A percentile compares a stretch with the other conserved stretches of the same genome.
Evolutionary conservation across 345 rosid genomes (phyloP).

Genomic region (Schrenkiella parvula): DNA sequence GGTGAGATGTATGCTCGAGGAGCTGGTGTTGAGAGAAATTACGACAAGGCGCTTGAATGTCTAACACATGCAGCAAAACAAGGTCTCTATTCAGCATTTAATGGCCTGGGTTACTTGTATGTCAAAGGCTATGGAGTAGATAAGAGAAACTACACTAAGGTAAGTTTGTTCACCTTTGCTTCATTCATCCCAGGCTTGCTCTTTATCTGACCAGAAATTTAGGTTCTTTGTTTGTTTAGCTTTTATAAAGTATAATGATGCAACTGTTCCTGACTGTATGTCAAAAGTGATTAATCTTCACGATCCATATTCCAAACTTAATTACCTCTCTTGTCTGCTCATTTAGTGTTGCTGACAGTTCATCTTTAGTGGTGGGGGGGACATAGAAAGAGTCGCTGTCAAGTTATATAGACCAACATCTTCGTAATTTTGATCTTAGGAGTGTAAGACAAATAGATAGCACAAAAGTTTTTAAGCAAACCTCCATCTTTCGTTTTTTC

Average conservation of each 20-base stretch:
- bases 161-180: conserved; percentile 23
- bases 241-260: not conserved
- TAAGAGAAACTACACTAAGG: conserved; percentile 83
- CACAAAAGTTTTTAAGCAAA: not conserved
- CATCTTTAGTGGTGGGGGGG: not conserved
- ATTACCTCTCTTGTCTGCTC: not conserved
- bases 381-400: not conserved
- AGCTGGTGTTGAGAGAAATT: conserved; percentile 93
- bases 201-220: not conserved
- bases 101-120: conserved; percentile 89
- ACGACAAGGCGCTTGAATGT: conserved; percentile 85
- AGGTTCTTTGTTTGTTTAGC: not conserved
- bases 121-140: conserved; percentile 96
- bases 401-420: not conserved
- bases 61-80: conserved; percentile 73
- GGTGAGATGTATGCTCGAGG: conserved; percentile 98
- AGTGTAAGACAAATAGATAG: too few species aligned
- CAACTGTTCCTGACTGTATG: not conserved
- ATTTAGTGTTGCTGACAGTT: not conserved
- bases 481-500: too few species aligned
- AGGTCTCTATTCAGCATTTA: conserved; percentile 77
- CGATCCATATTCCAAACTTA: not conserved
- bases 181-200: not conserved
- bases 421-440: not conserved
- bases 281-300: not conserved